Conservation (phyloP, 768 basidiomycete genomes). For the Auricularia heimuer region DNA sequence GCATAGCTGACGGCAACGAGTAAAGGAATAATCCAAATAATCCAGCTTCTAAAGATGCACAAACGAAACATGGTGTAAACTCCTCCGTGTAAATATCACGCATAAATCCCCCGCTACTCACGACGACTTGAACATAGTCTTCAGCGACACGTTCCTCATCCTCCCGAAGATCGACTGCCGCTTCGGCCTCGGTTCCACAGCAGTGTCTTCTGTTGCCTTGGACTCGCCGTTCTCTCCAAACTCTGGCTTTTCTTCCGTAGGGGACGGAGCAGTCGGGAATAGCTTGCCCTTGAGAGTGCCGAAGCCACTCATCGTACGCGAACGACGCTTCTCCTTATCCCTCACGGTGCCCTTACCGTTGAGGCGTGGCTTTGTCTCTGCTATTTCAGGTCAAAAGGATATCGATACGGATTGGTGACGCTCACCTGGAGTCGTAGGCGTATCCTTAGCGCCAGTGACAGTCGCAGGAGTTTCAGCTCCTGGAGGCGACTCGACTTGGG, state of each 20-base stretch:
- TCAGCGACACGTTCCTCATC: conserved; percentile 29
- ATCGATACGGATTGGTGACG: background rate
- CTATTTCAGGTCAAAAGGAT: background rate
- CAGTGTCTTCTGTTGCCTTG: background rate
- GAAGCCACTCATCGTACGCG: conserved; percentile 14
- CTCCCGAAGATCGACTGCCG: conserved; percentile 44
- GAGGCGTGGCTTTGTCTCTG: background rate
- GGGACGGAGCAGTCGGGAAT: conserved; percentile 14
- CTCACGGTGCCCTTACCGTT: background rate
- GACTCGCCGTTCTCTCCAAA: background rate
- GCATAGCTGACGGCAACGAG: background rate
- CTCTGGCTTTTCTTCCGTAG: conserved; percentile 29
- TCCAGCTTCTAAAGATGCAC: background rate
- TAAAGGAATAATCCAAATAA: background rate
- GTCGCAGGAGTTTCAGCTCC: background rate
- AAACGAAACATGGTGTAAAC: background rate
- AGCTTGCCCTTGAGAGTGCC: conserved; percentile 20
- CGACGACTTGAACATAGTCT: conserved; percentile 23
- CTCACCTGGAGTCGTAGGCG: background rate
- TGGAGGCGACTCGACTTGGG: background rate
- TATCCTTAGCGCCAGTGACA: no score
- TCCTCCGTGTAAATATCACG: background rate
- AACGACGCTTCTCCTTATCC: background rate
- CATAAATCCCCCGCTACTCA: background rate
- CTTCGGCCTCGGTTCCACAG: conserved; percentile 37